Evolutionary conservation across 768 basidiomycete genomes (phyloP).

Genomic region (Hericium erinaceus): DNA sequence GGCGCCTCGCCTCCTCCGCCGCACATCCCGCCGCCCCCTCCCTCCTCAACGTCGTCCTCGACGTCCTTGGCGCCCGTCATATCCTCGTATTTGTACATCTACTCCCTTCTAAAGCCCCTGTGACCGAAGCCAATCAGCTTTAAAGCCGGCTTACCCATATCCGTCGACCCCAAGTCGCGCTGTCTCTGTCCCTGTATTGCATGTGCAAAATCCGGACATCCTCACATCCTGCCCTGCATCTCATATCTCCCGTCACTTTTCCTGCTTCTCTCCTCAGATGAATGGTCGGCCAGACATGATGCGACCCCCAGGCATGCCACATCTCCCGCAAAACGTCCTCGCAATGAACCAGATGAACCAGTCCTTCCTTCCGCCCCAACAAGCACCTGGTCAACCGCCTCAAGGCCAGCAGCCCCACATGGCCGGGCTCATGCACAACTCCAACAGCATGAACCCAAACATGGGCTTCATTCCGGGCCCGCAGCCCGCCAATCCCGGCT

Average conservation of each 20-base stretch:
- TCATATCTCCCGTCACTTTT: conserved; percentile 4
- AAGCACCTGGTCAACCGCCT: conserved; percentile 29
- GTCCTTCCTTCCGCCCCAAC: conserved; percentile 29
- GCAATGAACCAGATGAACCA: conserved; percentile 21
- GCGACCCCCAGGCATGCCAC: conserved; percentile 33
- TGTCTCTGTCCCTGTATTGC: conserved; percentile 11
- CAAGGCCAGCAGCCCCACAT: conserved; percentile 29
- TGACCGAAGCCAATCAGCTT: conserved; percentile 10
- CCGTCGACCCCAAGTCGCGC: conserved; percentile 12
- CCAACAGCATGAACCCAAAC: conserved; percentile 8
- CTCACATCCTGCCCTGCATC: conserved; percentile 10
- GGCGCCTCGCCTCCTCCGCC: conserved; percentile 15
- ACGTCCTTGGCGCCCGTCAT: conserved; percentile 7
- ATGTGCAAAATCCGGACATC: conserved; percentile 15
- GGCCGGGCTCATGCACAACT: conserved; percentile 24
- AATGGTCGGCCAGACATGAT: conserved; percentile 45
- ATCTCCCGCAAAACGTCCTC: conserved; percentile 30
- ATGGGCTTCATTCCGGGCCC: neutral
- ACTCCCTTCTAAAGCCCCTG: too few species aligned
- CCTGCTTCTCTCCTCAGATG: conserved; percentile 27
- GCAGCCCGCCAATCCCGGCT: conserved; percentile 15
- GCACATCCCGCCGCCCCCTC: conserved; percentile 5
- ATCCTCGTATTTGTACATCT: neutral
- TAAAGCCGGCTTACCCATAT: conserved; percentile 12
- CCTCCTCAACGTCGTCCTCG: conserved; percentile 6